These are phyloP conservation scores for Ascobolus immersus DNA, from an alignment of 495 filamentous ascomycete species.

Conservation along the genomic window DNA sequence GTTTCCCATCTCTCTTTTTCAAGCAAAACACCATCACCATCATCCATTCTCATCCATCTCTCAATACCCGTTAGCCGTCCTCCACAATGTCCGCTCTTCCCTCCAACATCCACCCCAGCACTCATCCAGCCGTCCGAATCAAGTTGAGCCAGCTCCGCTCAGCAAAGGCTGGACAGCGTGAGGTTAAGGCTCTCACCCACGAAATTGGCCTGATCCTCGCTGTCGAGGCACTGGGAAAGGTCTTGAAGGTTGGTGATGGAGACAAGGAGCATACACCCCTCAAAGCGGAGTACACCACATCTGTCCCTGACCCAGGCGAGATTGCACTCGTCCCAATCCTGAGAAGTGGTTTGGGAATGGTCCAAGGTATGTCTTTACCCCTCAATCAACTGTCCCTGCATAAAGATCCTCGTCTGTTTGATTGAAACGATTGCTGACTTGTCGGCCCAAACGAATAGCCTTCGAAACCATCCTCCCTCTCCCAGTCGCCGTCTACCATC, in stretches of 20 bases:
- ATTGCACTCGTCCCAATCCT: conserved; percentile 80
- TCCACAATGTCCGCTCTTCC: conserved; percentile 22
- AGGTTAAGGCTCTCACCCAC: conserved; percentile 58
- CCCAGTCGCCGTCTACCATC: conserved; percentile 68
- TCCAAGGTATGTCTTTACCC: conserved; percentile 32
- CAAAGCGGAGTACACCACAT: conserved; percentile 38
- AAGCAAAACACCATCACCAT: background rate
- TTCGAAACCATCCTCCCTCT: conserved; percentile 57
- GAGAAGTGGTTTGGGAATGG: conserved; percentile 69
- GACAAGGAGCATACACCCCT: conserved; percentile 50
- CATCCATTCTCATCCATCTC: background rate
- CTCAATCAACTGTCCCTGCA: conserved; percentile 1
- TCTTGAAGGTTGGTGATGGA: conserved; percentile 20
- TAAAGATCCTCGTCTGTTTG: background rate
- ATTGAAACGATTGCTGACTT: background rate
- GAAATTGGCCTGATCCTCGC: conserved; percentile 66
- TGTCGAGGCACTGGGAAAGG: conserved; percentile 50
- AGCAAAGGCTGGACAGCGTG: conserved; percentile 35
- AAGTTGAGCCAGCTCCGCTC: conserved; percentile 82
- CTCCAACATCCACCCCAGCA: conserved; percentile 54
- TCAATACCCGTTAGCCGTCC: background rate
- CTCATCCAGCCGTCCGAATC: conserved; percentile 60
- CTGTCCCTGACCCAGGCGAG: conserved; percentile 27
- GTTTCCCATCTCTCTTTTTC: background rate
- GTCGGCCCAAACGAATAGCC: conserved; percentile 22